These are phyloP conservation scores for Rubus idaeus DNA, from an alignment of 306 rosid genomes.

Conservation along the genomic window DNA sequence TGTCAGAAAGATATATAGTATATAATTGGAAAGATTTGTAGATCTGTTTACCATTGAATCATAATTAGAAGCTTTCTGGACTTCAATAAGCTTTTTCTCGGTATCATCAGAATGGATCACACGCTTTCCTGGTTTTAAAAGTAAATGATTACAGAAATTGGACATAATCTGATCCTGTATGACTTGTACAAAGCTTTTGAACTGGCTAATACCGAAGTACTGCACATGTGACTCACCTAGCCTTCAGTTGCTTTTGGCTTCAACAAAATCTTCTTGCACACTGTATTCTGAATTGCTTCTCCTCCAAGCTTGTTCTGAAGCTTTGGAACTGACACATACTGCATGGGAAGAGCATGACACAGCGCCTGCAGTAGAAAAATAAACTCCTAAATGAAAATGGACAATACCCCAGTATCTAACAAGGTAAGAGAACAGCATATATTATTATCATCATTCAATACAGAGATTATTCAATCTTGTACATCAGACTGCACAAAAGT, in stretches of 20 bases:
- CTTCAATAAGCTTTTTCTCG: constrained; percentile 62
- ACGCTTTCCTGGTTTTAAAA: constrained; percentile 61
- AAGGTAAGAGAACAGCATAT: not conserved
- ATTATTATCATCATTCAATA: not conserved
- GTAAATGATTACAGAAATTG: not conserved
- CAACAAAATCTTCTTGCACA: constrained; percentile 77
- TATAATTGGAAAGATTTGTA: constrained; percentile 7
- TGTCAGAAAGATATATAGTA: not conserved
- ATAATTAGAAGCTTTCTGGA: constrained; percentile 55
- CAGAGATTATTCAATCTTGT: not conserved
- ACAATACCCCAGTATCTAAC: not conserved
- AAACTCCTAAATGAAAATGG: constrained; percentile 22
- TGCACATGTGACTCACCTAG: constrained; percentile 43
- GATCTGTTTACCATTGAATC: constrained; percentile 55
- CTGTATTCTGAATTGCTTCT: constrained; percentile 61
- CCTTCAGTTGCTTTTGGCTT: constrained; percentile 69
- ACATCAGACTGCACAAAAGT: not conserved
- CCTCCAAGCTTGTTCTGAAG: constrained; percentile 78
- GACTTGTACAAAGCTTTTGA: not conserved
- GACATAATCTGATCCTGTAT: not conserved
- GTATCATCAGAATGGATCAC: constrained; percentile 72
- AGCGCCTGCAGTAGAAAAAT: constrained; percentile 57
- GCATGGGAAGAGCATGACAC: constrained; percentile 76
- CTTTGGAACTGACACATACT: constrained; percentile 62
- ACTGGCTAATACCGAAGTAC: not conserved